phyloP scores from a whole-genome alignment of 2,329 filamentous ascomycete species.

The Alternaria metachromatica region DNA sequence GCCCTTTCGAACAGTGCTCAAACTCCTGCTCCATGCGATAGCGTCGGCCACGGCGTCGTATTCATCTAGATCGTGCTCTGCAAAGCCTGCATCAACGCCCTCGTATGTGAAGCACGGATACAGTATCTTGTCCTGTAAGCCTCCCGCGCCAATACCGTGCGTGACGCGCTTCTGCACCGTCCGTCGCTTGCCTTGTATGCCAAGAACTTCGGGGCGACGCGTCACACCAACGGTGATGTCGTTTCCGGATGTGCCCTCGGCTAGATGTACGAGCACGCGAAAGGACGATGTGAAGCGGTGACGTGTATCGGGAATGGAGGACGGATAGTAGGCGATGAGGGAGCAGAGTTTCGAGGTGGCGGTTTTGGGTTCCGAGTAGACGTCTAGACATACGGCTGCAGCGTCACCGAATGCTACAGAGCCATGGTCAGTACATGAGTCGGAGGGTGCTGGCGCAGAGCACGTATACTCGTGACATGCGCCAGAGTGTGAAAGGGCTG shows the following conservation, averaged over 20 bases:
- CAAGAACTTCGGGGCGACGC: constrained; percentile 58
- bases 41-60: constrained; percentile 69
- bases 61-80: constrained; percentile 72
- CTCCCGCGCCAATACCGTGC: constrained; percentile 58
- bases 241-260: constrained; percentile 41
- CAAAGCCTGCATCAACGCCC: constrained; percentile 68
- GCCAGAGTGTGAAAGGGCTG: constrained; percentile 21
- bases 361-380: constrained; percentile 63
- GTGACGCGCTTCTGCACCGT: constrained; percentile 58
- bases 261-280: constrained; percentile 65
- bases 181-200: constrained; percentile 59
- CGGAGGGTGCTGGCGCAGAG: background rate
- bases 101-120: constrained; percentile 62
- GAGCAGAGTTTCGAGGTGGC: constrained; percentile 59
- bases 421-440: constrained; percentile 9
- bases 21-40: constrained; percentile 72
- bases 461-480: background rate
- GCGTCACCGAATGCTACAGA: constrained; percentile 66
- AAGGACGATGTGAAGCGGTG: constrained; percentile 53
- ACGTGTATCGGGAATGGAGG: constrained; percentile 61
- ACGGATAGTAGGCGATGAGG: constrained; percentile 69
- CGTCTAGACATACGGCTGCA: constrained; percentile 65
- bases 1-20: constrained; percentile 65
- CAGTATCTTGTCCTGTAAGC: constrained; percentile 51
- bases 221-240: constrained; percentile 58